Evolutionary conservation across 1,284 basidiomycete species (phyloP).

Genomic region (Malassezia japonica): DNA sequence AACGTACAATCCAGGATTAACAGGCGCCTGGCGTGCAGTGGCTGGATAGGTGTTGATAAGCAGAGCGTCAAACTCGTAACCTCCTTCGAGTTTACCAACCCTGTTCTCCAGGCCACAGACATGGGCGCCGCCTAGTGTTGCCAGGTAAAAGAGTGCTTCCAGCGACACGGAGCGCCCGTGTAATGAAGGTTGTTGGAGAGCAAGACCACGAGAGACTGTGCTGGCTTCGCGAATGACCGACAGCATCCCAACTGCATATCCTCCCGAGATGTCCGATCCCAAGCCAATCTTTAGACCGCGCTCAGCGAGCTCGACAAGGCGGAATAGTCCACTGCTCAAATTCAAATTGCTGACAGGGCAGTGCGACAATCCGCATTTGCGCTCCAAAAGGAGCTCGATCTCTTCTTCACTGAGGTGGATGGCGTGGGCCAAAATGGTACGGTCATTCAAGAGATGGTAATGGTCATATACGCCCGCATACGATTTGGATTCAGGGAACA

Average conservation of each 20-base stretch:
- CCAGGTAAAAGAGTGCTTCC: conserved; percentile 72
- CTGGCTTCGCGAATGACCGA: conserved; percentile 72
- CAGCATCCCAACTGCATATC: conserved; percentile 72
- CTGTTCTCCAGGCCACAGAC: conserved; percentile 64
- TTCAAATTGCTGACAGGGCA: conserved; percentile 84
- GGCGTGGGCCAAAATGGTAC: conserved; percentile 85
- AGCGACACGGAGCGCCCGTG: conserved; percentile 49
- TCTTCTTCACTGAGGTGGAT: conserved; percentile 67
- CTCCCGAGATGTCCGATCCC: conserved; percentile 85
- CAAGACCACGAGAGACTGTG: conserved; percentile 66
- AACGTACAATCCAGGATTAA: conserved; percentile 60
- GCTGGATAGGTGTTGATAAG: conserved; percentile 56
- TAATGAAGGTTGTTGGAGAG: conserved; percentile 27
- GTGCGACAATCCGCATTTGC: conserved; percentile 71
- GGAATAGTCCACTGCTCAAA: conserved; percentile 70
- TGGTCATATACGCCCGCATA: conserved; percentile 64
- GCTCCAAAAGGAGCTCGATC: conserved; percentile 61
- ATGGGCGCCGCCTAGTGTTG: conserved; percentile 80
- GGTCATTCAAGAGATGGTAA: conserved; percentile 63
- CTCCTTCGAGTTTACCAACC: conserved; percentile 68
- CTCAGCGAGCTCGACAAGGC: conserved; percentile 69
- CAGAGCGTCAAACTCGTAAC: conserved; percentile 85
- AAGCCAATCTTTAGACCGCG: conserved; percentile 71
- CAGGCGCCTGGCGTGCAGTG: conserved; percentile 39
- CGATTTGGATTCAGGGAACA: conserved; percentile 54